Percentiles rank a stretch among this genome's conserved stretches.
Conservation (phyloP, 2,329 filamentous ascomycete genomes). For the Neophaeococcomyces aloes region DNA sequence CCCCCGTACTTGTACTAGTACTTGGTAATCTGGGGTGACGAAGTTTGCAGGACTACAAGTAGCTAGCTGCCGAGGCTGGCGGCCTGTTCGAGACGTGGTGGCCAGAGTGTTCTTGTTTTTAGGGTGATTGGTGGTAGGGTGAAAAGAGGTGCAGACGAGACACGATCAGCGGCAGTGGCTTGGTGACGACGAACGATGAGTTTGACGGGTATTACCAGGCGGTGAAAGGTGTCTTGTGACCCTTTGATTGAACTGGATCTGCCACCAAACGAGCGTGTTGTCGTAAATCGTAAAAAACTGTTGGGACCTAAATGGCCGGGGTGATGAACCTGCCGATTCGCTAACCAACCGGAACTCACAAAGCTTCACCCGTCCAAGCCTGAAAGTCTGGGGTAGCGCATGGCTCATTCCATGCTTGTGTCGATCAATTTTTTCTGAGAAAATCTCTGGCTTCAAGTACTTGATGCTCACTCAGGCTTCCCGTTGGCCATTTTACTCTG, state of each 20-base stretch:
- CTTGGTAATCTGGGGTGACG: constrained; percentile 5
- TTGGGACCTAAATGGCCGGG: constrained; percentile 4
- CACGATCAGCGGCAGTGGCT: not conserved
- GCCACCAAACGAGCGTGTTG: not conserved
- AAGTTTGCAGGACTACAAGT: constrained; percentile 3
- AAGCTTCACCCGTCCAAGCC: not conserved
- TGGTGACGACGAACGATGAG: not conserved
- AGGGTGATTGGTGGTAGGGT: not conserved
- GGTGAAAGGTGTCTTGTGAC: constrained; percentile 7
- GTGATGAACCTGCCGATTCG: not conserved
- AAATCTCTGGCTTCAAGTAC: not conserved
- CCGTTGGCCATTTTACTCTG: no score
- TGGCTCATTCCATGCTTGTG: not conserved
- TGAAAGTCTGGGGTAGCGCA: constrained; percentile 2
- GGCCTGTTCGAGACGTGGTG: not conserved
- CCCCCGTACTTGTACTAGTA: no score
- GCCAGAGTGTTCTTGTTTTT: constrained; percentile 6
- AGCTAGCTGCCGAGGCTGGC: constrained; percentile 7
- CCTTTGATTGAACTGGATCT: constrained; percentile 5
- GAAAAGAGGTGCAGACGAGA: not conserved
- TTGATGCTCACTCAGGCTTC: not conserved
- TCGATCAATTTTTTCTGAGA: not conserved
- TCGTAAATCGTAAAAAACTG: constrained; percentile 10
- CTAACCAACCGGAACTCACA: not conserved
- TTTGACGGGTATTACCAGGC: constrained; percentile 5